Conservation (phyloP, 768 basidiomycete genomes). For the Lactarius trivialis region DNA sequence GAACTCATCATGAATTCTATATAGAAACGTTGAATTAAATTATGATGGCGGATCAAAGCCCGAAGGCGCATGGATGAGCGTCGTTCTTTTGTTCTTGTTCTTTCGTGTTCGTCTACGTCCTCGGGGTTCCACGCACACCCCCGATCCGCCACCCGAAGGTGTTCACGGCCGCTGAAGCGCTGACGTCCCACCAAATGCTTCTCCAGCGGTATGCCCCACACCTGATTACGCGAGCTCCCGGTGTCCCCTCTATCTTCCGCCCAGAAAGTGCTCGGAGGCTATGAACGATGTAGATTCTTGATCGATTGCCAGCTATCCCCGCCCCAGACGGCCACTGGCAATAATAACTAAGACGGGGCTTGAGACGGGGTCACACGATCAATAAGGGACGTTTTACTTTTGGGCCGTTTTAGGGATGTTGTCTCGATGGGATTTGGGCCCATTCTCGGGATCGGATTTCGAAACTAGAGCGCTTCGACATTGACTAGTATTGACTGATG, state of each 20-base stretch:
- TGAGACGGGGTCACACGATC: neutral
- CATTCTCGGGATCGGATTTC: no score
- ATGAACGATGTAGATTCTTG: no score
- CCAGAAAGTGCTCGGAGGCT: neutral
- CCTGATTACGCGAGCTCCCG: neutral
- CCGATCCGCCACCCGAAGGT: neutral
- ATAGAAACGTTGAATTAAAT: no score
- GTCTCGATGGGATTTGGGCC: no score
- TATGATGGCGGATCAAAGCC: no score
- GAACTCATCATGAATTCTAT: no score
- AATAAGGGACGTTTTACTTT: neutral
- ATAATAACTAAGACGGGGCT: neutral
- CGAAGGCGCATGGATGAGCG: no score
- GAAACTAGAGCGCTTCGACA: neutral
- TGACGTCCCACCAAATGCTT: neutral
- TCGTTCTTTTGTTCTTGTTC: no score
- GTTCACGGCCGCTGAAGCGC: neutral
- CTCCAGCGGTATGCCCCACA: neutral
- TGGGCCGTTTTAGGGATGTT: no score
- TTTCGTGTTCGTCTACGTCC: no score
- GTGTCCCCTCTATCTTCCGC: neutral
- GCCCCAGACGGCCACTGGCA: neutral
- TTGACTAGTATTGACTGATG: neutral
- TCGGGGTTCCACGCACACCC: neutral
- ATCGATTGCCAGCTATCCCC: neutral